A percentile compares a stretch with the other conserved stretches of the same genome.
These are phyloP conservation scores for Pyrenophora teres DNA, from an alignment of 2,329 filamentous ascomycete genomes.

Conservation along the genomic window DNA sequence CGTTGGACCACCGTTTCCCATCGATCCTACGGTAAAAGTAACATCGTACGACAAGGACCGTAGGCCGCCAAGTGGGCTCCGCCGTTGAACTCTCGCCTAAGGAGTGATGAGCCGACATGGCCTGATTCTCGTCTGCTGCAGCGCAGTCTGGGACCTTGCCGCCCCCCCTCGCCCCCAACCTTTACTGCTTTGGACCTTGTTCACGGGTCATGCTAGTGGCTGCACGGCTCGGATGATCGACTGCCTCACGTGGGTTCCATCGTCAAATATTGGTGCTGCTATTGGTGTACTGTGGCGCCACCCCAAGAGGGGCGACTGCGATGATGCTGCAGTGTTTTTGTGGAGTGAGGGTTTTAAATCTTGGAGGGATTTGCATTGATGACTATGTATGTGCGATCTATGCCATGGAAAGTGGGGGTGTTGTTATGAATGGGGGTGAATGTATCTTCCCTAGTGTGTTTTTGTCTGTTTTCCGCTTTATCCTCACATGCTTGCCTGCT, in stretches of 20 bases:
- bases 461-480: neutral
- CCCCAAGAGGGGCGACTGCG: neutral
- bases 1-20: too few species aligned
- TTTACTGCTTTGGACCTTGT: constrained; percentile 3
- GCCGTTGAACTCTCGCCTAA: constrained; percentile 5
- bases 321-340: neutral
- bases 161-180: too few species aligned
- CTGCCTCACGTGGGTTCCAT: neutral
- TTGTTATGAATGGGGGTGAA: constrained; percentile 5
- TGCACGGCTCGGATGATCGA: constrained; percentile 15
- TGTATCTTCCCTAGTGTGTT: constrained; percentile 1
- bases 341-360: neutral
- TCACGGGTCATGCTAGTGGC: constrained; percentile 1
- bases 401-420: neutral
- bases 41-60: too few species aligned
- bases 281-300: neutral
- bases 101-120: constrained; percentile 12
- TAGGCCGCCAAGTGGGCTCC: too few species aligned
- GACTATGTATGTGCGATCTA: constrained; percentile 3
- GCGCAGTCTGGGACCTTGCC: neutral
- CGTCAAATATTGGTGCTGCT: constrained; percentile 2
- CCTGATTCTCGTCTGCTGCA: constrained; percentile 9
- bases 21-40: neutral
- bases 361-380: constrained; percentile 4
- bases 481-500: neutral